A percentile compares a stretch with the other conserved stretches of the same genome.
These are phyloP conservation scores for Cymbopogon citratus DNA, from an alignment of 176 grass and related monocot genomes.

Conservation along the genomic window DNA sequence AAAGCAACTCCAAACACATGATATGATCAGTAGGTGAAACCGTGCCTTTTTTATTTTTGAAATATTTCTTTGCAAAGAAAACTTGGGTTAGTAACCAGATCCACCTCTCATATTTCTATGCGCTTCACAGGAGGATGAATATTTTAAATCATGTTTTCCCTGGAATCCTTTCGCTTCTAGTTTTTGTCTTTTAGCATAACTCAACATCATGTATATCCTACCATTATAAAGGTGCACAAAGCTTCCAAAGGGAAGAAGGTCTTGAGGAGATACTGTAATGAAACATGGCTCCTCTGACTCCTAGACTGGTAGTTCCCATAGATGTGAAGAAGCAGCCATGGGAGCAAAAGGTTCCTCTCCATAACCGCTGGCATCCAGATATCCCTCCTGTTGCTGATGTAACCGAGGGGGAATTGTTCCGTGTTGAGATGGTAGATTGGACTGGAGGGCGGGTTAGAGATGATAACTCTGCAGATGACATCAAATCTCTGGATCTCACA, in stretches of 20 bases:
- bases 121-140: neutral
- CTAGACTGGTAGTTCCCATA: slow-evolving; percentile 62
- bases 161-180: neutral
- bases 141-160: neutral
- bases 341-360: slow-evolving; percentile 72
- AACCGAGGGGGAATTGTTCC: slow-evolving; percentile 73
- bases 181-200: slow-evolving; percentile 11
- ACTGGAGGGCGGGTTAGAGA: slow-evolving; percentile 57
- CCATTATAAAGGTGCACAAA: slow-evolving; percentile 9
- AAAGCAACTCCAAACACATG: neutral
- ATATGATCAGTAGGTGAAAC: slow-evolving; percentile 18
- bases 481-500: slow-evolving; percentile 66
- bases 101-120: neutral
- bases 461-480: slow-evolving; percentile 73
- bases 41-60: neutral
- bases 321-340: slow-evolving; percentile 87
- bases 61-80: slow-evolving; percentile 14
- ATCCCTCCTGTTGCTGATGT: slow-evolving; percentile 81
- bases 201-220: neutral
- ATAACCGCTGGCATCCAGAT: slow-evolving; percentile 84
- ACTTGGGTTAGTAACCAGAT: neutral
- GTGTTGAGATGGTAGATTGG: slow-evolving; percentile 83
- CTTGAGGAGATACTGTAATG: neutral
- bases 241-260: slow-evolving; percentile 6
- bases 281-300: slow-evolving; percentile 69